Conservation (phyloP, 2,329 filamentous ascomycete genomes). For the Penicillium digitatum region DNA sequence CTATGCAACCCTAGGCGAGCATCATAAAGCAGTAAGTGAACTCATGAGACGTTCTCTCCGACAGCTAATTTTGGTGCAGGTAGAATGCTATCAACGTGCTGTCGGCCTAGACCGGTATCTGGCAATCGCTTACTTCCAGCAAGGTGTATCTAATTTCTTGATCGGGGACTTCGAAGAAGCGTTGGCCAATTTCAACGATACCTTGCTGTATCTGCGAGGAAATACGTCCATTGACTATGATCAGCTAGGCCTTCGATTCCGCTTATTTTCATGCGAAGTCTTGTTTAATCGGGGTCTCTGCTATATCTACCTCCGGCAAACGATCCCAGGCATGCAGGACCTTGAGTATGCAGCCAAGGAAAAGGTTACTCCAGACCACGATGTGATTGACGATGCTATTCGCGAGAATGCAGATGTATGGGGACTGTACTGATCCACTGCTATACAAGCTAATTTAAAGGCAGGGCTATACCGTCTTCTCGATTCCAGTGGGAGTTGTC, state of each 20-base stretch:
- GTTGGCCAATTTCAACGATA: constrained; percentile 97
- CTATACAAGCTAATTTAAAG: background rate
- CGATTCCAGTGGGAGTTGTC: constrained; percentile 90
- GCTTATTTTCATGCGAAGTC: constrained; percentile 94
- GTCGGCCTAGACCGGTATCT: constrained; percentile 90
- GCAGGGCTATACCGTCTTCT: constrained; percentile 96
- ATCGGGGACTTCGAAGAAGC: constrained; percentile 97
- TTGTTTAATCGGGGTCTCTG: constrained; percentile 95
- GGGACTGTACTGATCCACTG: background rate
- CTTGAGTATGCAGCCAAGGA: constrained; percentile 87
- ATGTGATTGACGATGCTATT: constrained; percentile 97
- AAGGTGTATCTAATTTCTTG: constrained; percentile 96
- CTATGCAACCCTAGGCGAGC: constrained; percentile 90
- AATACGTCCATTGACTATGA: constrained; percentile 98
- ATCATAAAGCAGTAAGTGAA: constrained; percentile 79
- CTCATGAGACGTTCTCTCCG: background rate
- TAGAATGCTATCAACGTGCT: constrained; percentile 90
- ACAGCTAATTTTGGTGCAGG: constrained; percentile 50
- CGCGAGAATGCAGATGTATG: constrained; percentile 81
- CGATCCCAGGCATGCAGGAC: constrained; percentile 85
- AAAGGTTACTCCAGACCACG: constrained; percentile 92
- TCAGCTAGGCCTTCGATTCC: constrained; percentile 90
- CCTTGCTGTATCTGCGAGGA: constrained; percentile 84
- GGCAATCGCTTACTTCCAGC: constrained; percentile 95
- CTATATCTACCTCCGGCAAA: constrained; percentile 94